Evolutionary conservation across 257 asterid species (phyloP).

Genomic region (Ophiorrhiza pumila): DNA sequence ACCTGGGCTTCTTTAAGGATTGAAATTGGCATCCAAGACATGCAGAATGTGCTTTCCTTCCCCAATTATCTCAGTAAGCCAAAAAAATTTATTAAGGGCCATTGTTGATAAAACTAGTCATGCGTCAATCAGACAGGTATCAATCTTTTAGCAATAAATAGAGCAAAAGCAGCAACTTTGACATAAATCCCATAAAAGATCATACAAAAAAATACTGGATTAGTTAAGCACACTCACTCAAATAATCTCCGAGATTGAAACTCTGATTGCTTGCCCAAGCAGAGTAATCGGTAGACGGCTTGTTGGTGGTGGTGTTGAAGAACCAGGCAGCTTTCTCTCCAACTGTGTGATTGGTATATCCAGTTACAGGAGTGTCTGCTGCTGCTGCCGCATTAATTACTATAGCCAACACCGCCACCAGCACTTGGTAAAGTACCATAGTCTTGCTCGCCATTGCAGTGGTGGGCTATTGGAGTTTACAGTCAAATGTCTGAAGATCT

Average conservation of each 20-base stretch:
- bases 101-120: background rate
- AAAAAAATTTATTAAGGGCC: background rate
- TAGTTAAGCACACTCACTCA: conserved; percentile 42
- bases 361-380: conserved; percentile 29
- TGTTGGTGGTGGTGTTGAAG: conserved; percentile 48
- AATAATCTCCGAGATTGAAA: conserved; percentile 77
- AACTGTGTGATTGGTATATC: conserved; percentile 71
- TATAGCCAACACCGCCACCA: conserved; percentile 2
- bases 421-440: background rate
- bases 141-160: background rate
- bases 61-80: background rate
- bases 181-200: conserved; percentile 5
- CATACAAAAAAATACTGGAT: background rate
- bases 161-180: background rate
- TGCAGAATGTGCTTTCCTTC: background rate
- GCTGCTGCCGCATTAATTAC: conserved; percentile 19
- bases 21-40: background rate
- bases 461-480: background rate
- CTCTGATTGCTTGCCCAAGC: conserved; percentile 70
- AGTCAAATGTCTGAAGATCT: conserved; percentile 11
- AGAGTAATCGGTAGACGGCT: conserved; percentile 50
- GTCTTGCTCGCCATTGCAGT: background rate
- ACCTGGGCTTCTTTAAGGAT: no score
- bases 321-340: conserved; percentile 81
- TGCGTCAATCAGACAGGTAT: background rate